A percentile compares a stretch with the other conserved stretches of the same genome.
These are phyloP conservation scores for Gonapodya prolifera DNA, from an alignment of 192 early-diverging fungal species.

Conservation along the genomic window DNA sequence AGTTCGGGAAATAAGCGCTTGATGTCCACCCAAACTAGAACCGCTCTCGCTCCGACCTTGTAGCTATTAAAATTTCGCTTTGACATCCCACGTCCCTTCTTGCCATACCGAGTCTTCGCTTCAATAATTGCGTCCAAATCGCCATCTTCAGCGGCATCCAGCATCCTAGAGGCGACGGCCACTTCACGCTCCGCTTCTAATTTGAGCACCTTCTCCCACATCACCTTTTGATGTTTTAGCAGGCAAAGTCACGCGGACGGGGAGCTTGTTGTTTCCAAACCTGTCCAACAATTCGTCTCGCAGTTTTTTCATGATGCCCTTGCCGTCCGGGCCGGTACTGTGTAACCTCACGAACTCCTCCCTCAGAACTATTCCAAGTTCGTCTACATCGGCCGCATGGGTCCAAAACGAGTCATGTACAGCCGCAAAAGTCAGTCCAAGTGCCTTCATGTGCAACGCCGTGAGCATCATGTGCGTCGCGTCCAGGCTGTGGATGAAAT, in stretches of 20 bases:
- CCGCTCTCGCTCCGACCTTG: background rate
- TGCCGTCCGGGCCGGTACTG: constrained; percentile 1
- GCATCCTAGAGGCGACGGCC: background rate
- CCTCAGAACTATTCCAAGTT: constrained; percentile 71
- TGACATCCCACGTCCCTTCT: no score
- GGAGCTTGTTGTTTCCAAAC: background rate
- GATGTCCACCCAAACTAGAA: background rate
- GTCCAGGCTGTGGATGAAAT: constrained; percentile 96
- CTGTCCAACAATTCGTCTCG: background rate
- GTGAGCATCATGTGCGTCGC: constrained; percentile 95
- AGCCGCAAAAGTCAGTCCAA: constrained; percentile 74
- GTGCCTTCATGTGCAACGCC: constrained; percentile 67
- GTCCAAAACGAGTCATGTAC: constrained; percentile 99
- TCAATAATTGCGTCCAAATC: no score
- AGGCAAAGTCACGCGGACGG: background rate
- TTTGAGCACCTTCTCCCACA: background rate
- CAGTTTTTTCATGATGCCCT: background rate
- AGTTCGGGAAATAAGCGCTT: constrained; percentile 16
- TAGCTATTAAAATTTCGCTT: background rate
- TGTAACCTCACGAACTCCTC: constrained; percentile 86
- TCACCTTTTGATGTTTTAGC: background rate
- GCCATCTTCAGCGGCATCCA: no score
- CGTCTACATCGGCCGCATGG: constrained; percentile 78
- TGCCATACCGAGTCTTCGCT: no score
- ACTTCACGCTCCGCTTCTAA: background rate